These are phyloP conservation scores for Prototheca stagnorum DNA, from an alignment of 163 green algal genomes.

Conservation along the genomic window DNA sequence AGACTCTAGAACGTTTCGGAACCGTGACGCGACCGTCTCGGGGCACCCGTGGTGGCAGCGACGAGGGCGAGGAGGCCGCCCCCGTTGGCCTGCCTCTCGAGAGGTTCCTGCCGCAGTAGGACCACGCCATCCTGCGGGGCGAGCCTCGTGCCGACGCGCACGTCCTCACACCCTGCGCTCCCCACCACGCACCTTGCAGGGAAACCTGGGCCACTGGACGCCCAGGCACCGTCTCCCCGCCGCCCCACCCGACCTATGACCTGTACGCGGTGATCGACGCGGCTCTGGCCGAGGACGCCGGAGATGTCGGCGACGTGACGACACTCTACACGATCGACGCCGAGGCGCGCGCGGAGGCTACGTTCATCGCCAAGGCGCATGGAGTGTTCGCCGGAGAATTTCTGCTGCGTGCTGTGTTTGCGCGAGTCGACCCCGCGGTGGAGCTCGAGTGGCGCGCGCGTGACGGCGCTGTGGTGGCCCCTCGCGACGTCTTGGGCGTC, in stretches of 20 bases:
- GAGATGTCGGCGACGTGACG: slow-evolving; percentile 72
- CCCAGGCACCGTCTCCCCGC: slow-evolving; percentile 16
- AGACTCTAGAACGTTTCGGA: too few relatives aligned
- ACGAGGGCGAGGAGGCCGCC: too few relatives aligned
- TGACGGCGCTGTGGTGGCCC: slow-evolving; percentile 53
- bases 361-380: slow-evolving; percentile 81
- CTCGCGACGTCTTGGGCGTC: slow-evolving; percentile 44
- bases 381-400: slow-evolving; percentile 74
- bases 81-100: too few relatives aligned
- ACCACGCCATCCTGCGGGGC: too few relatives aligned
- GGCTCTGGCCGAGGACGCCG: slow-evolving; percentile 75
- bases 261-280: slow-evolving; percentile 37
- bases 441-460: slow-evolving; percentile 19
- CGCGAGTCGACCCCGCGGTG: slow-evolving; percentile 44
- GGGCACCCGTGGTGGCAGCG: too few relatives aligned
- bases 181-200: neutral
- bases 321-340: slow-evolving; percentile 70
- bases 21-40: too few relatives aligned
- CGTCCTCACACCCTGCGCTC: too few relatives aligned
- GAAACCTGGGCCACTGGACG: too few relatives aligned
- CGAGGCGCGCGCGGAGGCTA: slow-evolving; percentile 44
- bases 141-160: too few relatives aligned
- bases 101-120: too few relatives aligned
- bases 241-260: slow-evolving; percentile 53
- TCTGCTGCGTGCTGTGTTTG: slow-evolving; percentile 64